A percentile compares a stretch with the other conserved stretches of the same genome.
These are phyloP conservation scores for Pholiota molesta DNA, from an alignment of 768 basidiomycete species.

Conservation along the genomic window DNA sequence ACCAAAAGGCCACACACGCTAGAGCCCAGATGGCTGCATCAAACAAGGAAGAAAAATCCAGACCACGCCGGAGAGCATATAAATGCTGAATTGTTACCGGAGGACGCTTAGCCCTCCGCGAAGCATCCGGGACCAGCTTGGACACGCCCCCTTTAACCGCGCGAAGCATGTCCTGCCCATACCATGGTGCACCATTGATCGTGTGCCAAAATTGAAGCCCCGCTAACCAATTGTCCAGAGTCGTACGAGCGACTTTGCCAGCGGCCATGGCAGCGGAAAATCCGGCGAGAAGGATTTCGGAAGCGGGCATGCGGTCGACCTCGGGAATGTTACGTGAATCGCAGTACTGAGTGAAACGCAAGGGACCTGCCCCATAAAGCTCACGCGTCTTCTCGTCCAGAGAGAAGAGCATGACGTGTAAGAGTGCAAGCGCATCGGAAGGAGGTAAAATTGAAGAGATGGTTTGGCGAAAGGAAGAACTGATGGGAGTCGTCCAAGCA, in stretches of 20 bases:
- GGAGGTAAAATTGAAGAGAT: not conserved
- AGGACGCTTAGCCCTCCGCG: conserved; percentile 17
- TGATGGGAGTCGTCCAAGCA: conserved; percentile 11
- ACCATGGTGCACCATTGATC: conserved; percentile 12
- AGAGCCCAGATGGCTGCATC: conserved; percentile 35
- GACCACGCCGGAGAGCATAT: conserved; percentile 7
- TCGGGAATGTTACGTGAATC: conserved; percentile 21
- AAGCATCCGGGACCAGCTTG: conserved; percentile 12
- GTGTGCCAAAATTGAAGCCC: conserved; percentile 19
- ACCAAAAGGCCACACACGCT: conserved; percentile 37
- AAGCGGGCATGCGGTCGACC: conserved; percentile 21
- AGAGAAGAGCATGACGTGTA: not conserved
- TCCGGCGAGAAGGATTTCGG: conserved; percentile 16
- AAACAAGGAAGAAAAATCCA: conserved; percentile 13
- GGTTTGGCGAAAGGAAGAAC: not conserved
- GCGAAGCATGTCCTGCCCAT: not conserved
- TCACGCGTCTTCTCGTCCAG: not conserved
- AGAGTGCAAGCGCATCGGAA: not conserved
- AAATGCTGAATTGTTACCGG: conserved; percentile 17
- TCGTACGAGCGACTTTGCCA: not conserved
- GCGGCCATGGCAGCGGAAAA: conserved; percentile 11
- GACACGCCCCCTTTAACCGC: not conserved
- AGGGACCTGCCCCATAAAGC: conserved; percentile 22
- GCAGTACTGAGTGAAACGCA: conserved; percentile 27
- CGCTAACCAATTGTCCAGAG: conserved; percentile 14